Conservation (phyloP, 2,329 filamentous ascomycete genomes). For the Aspergillus calidoustus region DNA sequence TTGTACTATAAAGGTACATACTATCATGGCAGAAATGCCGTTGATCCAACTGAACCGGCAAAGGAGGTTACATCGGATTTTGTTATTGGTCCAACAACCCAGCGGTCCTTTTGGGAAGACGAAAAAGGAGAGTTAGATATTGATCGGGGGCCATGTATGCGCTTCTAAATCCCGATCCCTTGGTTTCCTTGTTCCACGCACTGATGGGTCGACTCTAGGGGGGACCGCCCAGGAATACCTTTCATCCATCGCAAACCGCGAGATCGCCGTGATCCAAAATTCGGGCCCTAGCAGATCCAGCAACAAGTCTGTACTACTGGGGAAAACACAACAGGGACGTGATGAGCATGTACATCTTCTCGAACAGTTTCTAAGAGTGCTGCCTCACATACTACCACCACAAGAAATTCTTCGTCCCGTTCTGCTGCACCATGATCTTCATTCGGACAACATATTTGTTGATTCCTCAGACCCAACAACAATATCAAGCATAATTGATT, state of each 20-base stretch:
- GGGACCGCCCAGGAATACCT: conserved; percentile 24
- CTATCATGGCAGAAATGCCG: no score
- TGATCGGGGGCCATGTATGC: no score
- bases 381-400: conserved; percentile 27
- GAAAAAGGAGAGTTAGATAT: no score
- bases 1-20: no score
- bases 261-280: conserved; percentile 24
- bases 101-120: no score
- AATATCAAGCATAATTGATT: conserved; percentile 35
- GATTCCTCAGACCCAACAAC: conserved; percentile 30
- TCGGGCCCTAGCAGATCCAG: not conserved
- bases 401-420: conserved; percentile 13
- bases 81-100: no score
- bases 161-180: no score
- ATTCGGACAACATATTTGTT: conserved; percentile 42
- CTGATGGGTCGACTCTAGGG: conserved; percentile 11
- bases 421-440: conserved; percentile 31
- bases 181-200: no score
- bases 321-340: not conserved
- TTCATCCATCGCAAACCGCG: conserved; percentile 23
- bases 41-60: no score
- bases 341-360: conserved; percentile 27
- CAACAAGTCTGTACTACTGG: not conserved
- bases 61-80: no score
- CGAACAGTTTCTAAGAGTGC: conserved; percentile 23